Evolutionary conservation across 345 rosid genomes (phyloP), one percentile per base, ranked within the genome.

Genomic region (Gossypium sturtianum): DNA sequence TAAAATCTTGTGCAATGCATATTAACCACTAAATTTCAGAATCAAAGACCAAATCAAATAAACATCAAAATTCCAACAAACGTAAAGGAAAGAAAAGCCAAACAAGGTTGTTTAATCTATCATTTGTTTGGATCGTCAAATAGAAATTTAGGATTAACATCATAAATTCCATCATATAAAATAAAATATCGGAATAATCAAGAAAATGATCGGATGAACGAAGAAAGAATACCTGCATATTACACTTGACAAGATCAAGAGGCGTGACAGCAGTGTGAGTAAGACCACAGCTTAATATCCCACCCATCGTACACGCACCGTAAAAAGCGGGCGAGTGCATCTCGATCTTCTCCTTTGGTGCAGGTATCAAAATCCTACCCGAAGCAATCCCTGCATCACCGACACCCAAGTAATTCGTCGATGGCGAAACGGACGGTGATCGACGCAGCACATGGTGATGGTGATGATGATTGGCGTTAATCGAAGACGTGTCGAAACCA

Each of bases 231-330:
- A 94, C 98, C 99, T 95, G 99, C 99, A 95, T 95, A 70, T 95
- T 95, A 80, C 99, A 95, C 84, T 95, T 95, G 85, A 95, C 86
- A 66, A 95, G 91, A 84, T 95, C 99, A 34, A 95, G 93, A 5
- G 99, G 99, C 65, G 99, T 92, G 73, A 95, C 86, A 2, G 92
- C 74, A 86, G 71, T 92, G 83, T 95, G 99, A 27, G 98, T 95
- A 77, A 87, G 84, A 17, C 99, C 98, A 38, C 98, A 92, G 81
- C 92, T 73, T 49, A 95, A 43, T 53, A 78, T 83, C 15, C 99
- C 98, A 9, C 93, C 97, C 72, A 67, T 83, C 15, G 98, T 86
- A 80, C 94, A 95, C 58, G 93, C 94, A 22, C 91, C 90, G 72
- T 86, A 95, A 77, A 80, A 95, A 17, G 89, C 80, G 4, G 97